Conservation (phyloP, 2,329 filamentous ascomycete genomes). For the Hypoxylon sp. region DNA sequence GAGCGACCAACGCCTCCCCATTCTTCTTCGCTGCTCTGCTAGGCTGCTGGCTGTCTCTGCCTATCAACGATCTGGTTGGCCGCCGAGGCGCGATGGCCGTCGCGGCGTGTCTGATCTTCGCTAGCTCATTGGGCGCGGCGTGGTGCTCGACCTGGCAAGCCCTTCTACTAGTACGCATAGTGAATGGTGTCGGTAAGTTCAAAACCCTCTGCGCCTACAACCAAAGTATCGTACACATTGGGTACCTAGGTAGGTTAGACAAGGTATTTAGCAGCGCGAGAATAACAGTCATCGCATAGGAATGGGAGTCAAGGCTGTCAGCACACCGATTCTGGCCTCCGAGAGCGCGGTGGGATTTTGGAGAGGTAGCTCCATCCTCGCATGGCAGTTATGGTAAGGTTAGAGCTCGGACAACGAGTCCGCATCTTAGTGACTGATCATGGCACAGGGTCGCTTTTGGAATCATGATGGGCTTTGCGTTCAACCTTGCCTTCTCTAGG, state of each 20-base stretch:
- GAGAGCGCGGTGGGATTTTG: conserved; percentile 62
- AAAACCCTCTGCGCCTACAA: neutral
- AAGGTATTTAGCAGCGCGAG: neutral
- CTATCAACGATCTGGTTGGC: conserved; percentile 58
- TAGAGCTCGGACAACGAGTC: neutral
- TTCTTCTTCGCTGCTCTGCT: conserved; percentile 56
- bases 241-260: too few relatives aligned
- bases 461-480: conserved; percentile 44
- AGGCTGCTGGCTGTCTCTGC: conserved; percentile 56
- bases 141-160: conserved; percentile 53
- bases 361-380: conserved; percentile 61
- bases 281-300: conserved; percentile 44
- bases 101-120: conserved; percentile 56
- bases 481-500: conserved; percentile 54
- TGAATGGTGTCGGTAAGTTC: conserved; percentile 57
- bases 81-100: conserved; percentile 56
- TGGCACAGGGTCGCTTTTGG: conserved; percentile 45
- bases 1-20: conserved; percentile 56
- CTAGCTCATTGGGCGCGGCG: conserved; percentile 55
- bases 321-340: conserved; percentile 60
- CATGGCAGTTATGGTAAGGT: conserved; percentile 58
- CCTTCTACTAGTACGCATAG: conserved; percentile 53
- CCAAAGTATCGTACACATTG: neutral
- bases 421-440: conserved; percentile 3
- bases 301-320: conserved; percentile 64